Conservation (phyloP, 768 basidiomycete genomes). For the Dendrothele bispora region DNA sequence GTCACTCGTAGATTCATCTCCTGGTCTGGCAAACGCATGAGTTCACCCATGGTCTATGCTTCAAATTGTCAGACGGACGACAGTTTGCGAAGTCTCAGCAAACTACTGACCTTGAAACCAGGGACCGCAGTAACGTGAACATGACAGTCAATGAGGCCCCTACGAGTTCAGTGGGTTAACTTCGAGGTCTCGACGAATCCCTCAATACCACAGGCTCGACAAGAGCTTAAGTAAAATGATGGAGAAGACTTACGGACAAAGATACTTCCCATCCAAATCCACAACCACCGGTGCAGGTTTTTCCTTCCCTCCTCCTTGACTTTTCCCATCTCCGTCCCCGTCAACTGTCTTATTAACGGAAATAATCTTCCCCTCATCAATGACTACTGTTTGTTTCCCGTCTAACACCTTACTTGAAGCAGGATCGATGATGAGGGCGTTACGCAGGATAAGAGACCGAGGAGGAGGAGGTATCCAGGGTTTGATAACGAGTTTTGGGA, state of each 20-base stretch:
- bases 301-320: constrained; percentile 9
- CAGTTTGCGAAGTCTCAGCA: neutral
- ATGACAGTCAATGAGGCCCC: constrained; percentile 45
- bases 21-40: constrained; percentile 29
- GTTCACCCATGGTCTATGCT: constrained; percentile 31
- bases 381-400: constrained; percentile 24
- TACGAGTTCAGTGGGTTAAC: neutral
- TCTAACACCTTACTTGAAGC: constrained; percentile 19
- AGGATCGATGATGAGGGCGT: constrained; percentile 34
- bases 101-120: constrained; percentile 27
- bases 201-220: too few relatives aligned
- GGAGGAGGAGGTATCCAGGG: constrained; percentile 32
- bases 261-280: constrained; percentile 33
- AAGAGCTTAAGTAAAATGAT: too few relatives aligned
- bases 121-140: constrained; percentile 43
- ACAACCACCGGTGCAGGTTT: constrained; percentile 17
- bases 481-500: constrained; percentile 30
- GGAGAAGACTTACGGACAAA: constrained; percentile 33
- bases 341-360: constrained; percentile 16
- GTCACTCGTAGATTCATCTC: constrained; percentile 33
- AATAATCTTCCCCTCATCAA: constrained; percentile 27
- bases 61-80: neutral
- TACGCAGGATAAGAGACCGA: constrained; percentile 26
- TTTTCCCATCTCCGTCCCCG: neutral
- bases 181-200: neutral